Evolutionary conservation across 257 asterid species (phyloP), one percentile per base, ranked within the genome.

Genomic region (Scutellaria minor): DNA sequence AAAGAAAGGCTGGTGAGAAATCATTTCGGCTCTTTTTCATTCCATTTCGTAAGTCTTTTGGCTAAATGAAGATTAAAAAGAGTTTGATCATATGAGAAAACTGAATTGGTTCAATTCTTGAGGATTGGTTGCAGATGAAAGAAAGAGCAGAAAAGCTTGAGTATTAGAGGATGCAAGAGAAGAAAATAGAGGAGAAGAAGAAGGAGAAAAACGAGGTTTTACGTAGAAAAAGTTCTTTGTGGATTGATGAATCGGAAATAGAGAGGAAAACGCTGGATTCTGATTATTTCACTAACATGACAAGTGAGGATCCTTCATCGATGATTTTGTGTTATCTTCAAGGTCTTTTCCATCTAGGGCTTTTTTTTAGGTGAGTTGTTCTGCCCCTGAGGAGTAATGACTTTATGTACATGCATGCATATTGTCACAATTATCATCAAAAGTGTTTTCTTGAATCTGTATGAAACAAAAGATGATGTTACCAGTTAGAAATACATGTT

Each of bases 61-160:
- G 13, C 59, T 11, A 10, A 31, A 3, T 31, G 15, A 64, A 39
- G 40, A 20, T 62, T 15, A 51, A 18, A 12, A 6, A 6, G 3
- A 35, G 44, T 35, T 56, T 66, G 58, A 64, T 53, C 14, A 18
- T 18, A 18, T 18, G 18, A 18, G 18, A 18, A 18, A 18, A 4
- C 42, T 11, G 2, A 61, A 15, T 6, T 59, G 4, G 73, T 46
- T 65, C 5, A 7, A 63, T 80, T 55, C 3, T 7, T 24, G 1
- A 39, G 59, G 4, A 15, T 6, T 66, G 75, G 20, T 18, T 54
- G 83, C 87, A 90, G 96, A 70, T 79, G 80, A 89, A 85, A 83
- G 96, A 91, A 72, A 81, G 95, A 79, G 93, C 80, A 48, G 87
- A 85, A 72, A 89, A 89, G 85, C 90, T 87, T 56, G 95, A 89